Evolutionary conservation across 768 basidiomycete genomes (phyloP), one percentile per base, ranked within the genome.

Genomic region (Lentinus brumalis): DNA sequence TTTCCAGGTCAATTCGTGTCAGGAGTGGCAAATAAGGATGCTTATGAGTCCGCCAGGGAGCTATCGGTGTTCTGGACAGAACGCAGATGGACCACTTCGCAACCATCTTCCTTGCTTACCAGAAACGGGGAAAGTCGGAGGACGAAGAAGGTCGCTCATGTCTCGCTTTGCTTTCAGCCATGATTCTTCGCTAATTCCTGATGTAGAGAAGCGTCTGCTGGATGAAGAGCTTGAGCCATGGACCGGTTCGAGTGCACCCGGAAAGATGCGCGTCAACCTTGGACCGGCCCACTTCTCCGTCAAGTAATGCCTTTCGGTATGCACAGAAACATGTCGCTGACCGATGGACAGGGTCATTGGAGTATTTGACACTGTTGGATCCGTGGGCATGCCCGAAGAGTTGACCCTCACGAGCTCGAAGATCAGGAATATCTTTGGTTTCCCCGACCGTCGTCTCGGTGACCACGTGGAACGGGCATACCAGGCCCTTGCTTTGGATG

Each of bases 351-450:
- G 85, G 71, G 87, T 86, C 63, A 66, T 91, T 55, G 89, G 89
- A 2, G 88, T 91, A 18, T 91, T 86, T 67, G 89, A 91, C 66
- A 91, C 89, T 5, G 89, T 91, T n/a, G 88, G 88, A 14, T 81
- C 88, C 11, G 70, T 89, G 31, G 88, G 88, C 10, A 72, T 91
- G 15, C 89, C 89, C 1, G 86, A 86, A 66, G 88, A 89, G 65
- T 67, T 91, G 15, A 78, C 79, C 3, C 71, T 78, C 46, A 72
- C 75, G 16, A 78, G 78, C 11, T 71, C 78, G 15, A 79, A 78
- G 57, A 70, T 79, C 14, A 77, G 73, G 55, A 79, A 77, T 4
- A 73, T 89, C 3, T 90, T 88, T 64, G 89, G 89, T 21, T 89
- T 91, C 68, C 79, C 78, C 11, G 86, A 89, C 66, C 77, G 74